Evolutionary conservation across 2,329 filamentous ascomycete species (phyloP).

Genomic region (Emericellopsis cladophorae): DNA sequence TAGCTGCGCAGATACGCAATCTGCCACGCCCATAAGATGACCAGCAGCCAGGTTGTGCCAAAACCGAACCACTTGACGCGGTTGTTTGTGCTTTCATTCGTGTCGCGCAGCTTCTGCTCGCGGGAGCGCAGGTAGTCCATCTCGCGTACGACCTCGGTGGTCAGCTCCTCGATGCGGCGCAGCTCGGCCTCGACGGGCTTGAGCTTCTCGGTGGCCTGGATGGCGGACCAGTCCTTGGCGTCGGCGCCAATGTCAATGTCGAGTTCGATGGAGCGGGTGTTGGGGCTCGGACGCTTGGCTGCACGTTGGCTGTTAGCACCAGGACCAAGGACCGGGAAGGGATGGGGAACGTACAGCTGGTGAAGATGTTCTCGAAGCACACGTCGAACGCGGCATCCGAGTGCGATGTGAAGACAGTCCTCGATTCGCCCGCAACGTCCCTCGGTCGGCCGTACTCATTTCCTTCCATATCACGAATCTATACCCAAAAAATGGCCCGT

Average conservation of each 20-base stretch:
- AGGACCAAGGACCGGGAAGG: not conserved
- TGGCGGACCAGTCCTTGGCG: constrained; percentile 94
- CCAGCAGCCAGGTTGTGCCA: constrained; percentile 79
- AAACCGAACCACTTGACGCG: constrained; percentile 98
- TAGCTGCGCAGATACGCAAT: constrained; percentile 95
- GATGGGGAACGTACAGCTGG: constrained; percentile 43
- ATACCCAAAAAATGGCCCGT: constrained; percentile 2
- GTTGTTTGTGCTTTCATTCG: constrained; percentile 98
- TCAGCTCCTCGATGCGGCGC: constrained; percentile 81
- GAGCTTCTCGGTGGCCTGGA: constrained; percentile 93
- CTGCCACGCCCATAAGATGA: constrained; percentile 90
- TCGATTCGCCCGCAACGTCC: constrained; percentile 82
- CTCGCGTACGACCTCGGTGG: constrained; percentile 77
- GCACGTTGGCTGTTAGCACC: not conserved
- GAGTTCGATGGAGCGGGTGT: constrained; percentile 67
- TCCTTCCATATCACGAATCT: constrained; percentile 92
- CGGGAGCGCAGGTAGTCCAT: constrained; percentile 89
- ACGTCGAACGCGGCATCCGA: constrained; percentile 90
- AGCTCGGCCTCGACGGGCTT: constrained; percentile 95
- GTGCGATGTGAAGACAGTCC: constrained; percentile 88
- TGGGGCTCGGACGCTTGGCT: constrained; percentile 28
- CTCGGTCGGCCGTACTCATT: constrained; percentile 92
- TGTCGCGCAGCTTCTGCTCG: constrained; percentile 94
- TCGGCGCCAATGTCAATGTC: constrained; percentile 95
- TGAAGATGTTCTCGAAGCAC: constrained; percentile 81